Percentiles rank a stretch among this genome's conserved stretches.
Evolutionary conservation across 1,284 basidiomycete species (phyloP).

Genomic region (Sporisorium iseilematis-ciliati): DNA sequence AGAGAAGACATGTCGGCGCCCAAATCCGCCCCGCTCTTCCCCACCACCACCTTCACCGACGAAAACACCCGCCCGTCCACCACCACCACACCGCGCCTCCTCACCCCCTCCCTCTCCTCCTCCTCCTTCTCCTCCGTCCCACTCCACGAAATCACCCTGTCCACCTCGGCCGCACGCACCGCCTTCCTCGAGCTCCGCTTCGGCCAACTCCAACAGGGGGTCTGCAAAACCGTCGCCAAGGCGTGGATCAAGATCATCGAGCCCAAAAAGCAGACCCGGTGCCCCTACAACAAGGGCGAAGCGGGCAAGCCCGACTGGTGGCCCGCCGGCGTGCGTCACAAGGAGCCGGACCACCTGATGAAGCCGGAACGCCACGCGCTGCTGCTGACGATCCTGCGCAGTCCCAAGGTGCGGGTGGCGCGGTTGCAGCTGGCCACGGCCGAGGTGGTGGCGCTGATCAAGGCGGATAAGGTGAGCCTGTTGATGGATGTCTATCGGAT

Average conservation of each 20-base stretch:
- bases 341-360: conserved; percentile 74
- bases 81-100: conserved; percentile 26
- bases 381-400: conserved; percentile 72
- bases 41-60: conserved; percentile 9
- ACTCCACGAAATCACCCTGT: conserved; percentile 25
- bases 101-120: conserved; percentile 8
- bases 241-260: conserved; percentile 72
- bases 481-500: conserved; percentile 73
- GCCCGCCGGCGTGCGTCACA: conserved; percentile 73
- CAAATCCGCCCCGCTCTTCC: conserved; percentile 50
- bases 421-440: conserved; percentile 72
- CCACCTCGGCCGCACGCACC: conserved; percentile 50
- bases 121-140: background rate
- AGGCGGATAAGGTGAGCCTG: conserved; percentile 71
- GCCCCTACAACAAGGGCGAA: conserved; percentile 74
- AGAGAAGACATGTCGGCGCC: conserved; percentile 18
- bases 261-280: conserved; percentile 73
- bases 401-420: conserved; percentile 69
- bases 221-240: conserved; percentile 74
- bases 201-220: conserved; percentile 72
- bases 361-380: conserved; percentile 72
- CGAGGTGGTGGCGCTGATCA: conserved; percentile 72
- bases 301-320: conserved; percentile 73
- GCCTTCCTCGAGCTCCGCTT: conserved; percentile 67
- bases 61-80: conserved; percentile 16